These are phyloP conservation scores for Gossypium davidsonii DNA, from an alignment of 441 rosid genomes.

Conservation along the genomic window DNA sequence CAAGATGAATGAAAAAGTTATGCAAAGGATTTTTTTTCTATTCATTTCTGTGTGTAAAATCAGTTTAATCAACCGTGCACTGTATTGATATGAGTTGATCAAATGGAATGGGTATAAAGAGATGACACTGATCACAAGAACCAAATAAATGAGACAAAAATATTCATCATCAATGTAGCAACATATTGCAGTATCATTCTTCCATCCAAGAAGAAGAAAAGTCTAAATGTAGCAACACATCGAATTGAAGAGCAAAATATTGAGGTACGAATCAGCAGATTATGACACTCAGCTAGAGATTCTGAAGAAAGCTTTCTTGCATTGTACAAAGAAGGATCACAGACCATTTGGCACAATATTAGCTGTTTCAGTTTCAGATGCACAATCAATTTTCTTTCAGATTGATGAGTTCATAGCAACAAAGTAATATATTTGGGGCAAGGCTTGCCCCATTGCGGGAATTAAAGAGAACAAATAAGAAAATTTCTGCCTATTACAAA, in stretches of 20 bases:
- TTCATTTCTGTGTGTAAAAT: not conserved
- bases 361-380: slow-evolving; percentile 6
- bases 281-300: not conserved
- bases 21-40: not conserved
- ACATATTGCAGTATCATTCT: not conserved
- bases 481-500: not conserved
- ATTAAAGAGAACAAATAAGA: not conserved
- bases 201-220: not conserved
- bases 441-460: not conserved
- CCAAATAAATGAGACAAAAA: not conserved
- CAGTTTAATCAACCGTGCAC: not conserved
- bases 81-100: not conserved
- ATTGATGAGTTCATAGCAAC: not conserved
- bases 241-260: not conserved
- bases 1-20: slow-evolving; percentile 4
- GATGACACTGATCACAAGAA: not conserved
- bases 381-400: not conserved
- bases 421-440: not conserved
- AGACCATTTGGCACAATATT: not conserved
- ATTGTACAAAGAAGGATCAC: not conserved
- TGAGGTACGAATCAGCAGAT: not conserved
- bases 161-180: not conserved
- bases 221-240: not conserved
- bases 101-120: not conserved
- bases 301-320: not conserved